These are phyloP conservation scores for Ophiobolus disseminans DNA, from an alignment of 2,329 filamentous ascomycete species.

Conservation along the genomic window DNA sequence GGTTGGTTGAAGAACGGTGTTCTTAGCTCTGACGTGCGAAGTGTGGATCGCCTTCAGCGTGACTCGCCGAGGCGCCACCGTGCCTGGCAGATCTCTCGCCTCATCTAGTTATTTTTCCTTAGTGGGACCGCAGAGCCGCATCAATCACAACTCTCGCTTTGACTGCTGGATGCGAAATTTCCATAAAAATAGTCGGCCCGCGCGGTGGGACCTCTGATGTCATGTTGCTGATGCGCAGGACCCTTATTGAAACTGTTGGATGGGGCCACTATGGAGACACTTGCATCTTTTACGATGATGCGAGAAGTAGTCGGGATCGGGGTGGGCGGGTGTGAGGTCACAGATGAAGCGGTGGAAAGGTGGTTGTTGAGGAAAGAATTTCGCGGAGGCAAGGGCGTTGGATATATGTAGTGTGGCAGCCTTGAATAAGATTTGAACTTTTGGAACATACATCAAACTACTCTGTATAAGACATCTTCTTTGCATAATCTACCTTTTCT, in stretches of 20 bases:
- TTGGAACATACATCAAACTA: neutral
- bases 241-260: constrained; percentile 42
- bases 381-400: constrained; percentile 18
- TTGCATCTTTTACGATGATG: constrained; percentile 19
- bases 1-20: constrained; percentile 4
- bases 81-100: constrained; percentile 3
- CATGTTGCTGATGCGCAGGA: constrained; percentile 25
- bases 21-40: constrained; percentile 25
- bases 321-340: constrained; percentile 15
- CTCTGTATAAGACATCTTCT: constrained; percentile 12
- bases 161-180: constrained; percentile 12
- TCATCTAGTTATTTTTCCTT: constrained; percentile 11
- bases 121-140: constrained; percentile 18
- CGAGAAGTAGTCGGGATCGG: constrained; percentile 30
- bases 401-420: constrained; percentile 19
- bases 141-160: neutral
- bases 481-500: constrained; percentile 3
- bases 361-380: constrained; percentile 15
- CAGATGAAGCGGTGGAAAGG: constrained; percentile 9
- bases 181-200: constrained; percentile 18
- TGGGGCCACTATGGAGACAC: constrained; percentile 31
- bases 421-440: constrained; percentile 4
- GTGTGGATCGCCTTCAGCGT: constrained; percentile 22
- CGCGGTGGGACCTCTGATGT: constrained; percentile 37
- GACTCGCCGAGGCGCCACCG: constrained; percentile 25